Evolutionary conservation across 2,329 filamentous ascomycete genomes (phyloP), one percentile per base, ranked within the genome.

Genomic region (Calonectria leucothoes): DNA sequence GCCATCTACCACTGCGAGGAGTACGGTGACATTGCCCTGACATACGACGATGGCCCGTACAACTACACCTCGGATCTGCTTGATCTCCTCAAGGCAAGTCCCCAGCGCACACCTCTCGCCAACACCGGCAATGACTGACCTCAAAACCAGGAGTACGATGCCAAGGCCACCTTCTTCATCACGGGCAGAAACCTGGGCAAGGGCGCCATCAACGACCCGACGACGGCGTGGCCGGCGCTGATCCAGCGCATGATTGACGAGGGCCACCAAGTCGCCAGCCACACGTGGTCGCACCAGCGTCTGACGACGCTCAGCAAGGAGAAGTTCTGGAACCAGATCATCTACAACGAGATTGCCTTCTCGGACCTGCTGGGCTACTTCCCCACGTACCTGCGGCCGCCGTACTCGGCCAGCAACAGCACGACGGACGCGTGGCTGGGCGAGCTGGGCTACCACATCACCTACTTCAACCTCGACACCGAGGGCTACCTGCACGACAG

Each of bases 381-480:
- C 70, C 85, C 85, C 6, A 85, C 83, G 0, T 87, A 87, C 79
- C 84, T 88, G 83, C 85, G 86, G 0, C 84, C 87, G 0, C 87
- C 87, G 0, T 88, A 87, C 81, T 87, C 86, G n/a, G 86, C 85
- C 37, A 87, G 86, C 79, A 85, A 85, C 64, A 71, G 71, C 5
- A 81, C 76, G 0, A 86, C 85, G 8, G 85, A 87, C 59, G 82
- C 77, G 25, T 82, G 84, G 82, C 78, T 88, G 51, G 82, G 77
- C 17, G 81, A 82, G 31, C 76, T 91, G 7, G 88, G 88, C n/a
- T 92, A 92, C 81, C 89, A 91, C 78, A 79, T 91, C 78, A 86
- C 87, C 33, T 91, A 91, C 82, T 91, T 91, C 77, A 88, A 91
- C 79, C 83, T 92, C 55, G 91, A 93, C 78, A 92, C 91, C 4